phyloP scores from a whole-genome alignment of 495 filamentous ascomycete species.

The Aspergillus steynii region DNA sequence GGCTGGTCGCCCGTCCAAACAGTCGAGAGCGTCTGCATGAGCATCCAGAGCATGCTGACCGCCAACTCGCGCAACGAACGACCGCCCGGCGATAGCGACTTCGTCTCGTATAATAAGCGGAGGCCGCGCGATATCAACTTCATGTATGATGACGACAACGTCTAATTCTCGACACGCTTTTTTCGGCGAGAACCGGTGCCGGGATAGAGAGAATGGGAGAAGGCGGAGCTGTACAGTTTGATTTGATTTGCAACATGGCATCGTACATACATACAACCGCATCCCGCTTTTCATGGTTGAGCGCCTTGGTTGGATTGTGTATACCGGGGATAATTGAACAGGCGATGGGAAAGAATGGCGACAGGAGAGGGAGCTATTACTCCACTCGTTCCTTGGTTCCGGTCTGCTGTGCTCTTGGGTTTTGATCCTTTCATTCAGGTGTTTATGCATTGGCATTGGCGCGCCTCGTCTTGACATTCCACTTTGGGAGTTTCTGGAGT shows the following conservation, averaged over 20 bases:
- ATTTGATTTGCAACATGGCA: neutral
- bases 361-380: neutral
- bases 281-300: neutral
- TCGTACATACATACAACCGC: neutral
- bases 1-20: conserved; percentile 98
- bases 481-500: neutral
- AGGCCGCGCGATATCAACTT: conserved; percentile 85
- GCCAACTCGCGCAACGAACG: conserved; percentile 88
- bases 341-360: neutral
- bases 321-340: neutral
- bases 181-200: neutral
- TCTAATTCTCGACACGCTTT: conserved; percentile 45
- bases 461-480: neutral
- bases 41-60: conserved; percentile 96
- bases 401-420: conserved; percentile 2
- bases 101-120: conserved; percentile 73
- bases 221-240: neutral
- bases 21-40: conserved; percentile 96
- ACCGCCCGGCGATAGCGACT: conserved; percentile 82
- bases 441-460: conserved; percentile 11
- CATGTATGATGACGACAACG: conserved; percentile 81
- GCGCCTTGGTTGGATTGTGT: neutral
- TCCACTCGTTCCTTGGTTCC: neutral
- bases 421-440: neutral
- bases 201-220: neutral